A percentile compares a stretch with the other conserved stretches of the same genome.
Evolutionary conservation across 495 filamentous ascomycete genomes (phyloP).

Genomic region (Penicillium malachiteum): DNA sequence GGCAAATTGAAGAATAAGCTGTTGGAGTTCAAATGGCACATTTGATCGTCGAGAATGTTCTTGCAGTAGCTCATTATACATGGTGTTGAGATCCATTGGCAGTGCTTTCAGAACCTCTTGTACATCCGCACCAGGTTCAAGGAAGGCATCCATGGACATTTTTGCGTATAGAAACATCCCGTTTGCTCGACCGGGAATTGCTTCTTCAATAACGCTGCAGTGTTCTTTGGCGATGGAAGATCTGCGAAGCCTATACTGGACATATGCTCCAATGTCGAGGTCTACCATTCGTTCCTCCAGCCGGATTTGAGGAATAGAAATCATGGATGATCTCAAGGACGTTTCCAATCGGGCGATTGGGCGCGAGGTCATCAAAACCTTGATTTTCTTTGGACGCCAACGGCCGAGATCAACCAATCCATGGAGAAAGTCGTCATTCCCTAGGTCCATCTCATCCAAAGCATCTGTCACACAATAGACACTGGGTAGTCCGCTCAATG

Average conservation of each 20-base stretch:
- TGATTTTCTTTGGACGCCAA: slow-evolving; percentile 34
- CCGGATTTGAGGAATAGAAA: slow-evolving; percentile 13
- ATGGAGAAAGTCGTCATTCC: slow-evolving; percentile 34
- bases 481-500: background rate
- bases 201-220: background rate
- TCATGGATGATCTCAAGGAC: background rate
- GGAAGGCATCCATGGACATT: background rate
- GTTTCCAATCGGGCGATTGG: slow-evolving; percentile 19
- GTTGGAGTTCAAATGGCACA: slow-evolving; percentile 20
- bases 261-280: slow-evolving; percentile 4
- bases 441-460: slow-evolving; percentile 46
- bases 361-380: slow-evolving; percentile 46
- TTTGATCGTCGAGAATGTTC: slow-evolving; percentile 39
- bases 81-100: slow-evolving; percentile 25
- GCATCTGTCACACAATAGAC: slow-evolving; percentile 51
- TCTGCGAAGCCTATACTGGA: background rate
- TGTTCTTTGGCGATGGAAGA: background rate
- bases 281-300: slow-evolving; percentile 5
- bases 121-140: slow-evolving; percentile 7
- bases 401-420: slow-evolving; percentile 29
- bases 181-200: slow-evolving; percentile 1
- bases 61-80: slow-evolving; percentile 46
- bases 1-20: slow-evolving; percentile 37
- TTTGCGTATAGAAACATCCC: background rate
- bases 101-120: slow-evolving; percentile 27